phyloP scores from a whole-genome alignment of 257 asterid species.

The Lantana camara region DNA sequence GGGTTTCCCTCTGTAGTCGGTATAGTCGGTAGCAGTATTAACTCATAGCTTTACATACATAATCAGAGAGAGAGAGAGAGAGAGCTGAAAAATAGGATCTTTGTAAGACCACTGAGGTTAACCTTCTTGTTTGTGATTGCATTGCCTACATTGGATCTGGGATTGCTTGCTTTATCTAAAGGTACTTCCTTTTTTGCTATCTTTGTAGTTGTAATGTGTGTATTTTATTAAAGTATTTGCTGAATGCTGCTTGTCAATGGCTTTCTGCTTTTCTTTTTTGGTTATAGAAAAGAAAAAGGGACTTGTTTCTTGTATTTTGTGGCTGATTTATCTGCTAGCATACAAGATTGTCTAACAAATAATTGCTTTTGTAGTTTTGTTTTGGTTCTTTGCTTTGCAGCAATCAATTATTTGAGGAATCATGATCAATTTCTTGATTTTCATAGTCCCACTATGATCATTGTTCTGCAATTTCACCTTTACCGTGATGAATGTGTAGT shows the following conservation, averaged over 20 bases:
- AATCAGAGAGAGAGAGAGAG: not conserved
- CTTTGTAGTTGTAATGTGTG: slow-evolving; percentile 1
- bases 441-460: not conserved
- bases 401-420: slow-evolving; percentile 22
- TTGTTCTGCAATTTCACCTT: not conserved
- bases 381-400: slow-evolving; percentile 19
- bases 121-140: slow-evolving; percentile 21
- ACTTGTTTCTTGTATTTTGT: not conserved
- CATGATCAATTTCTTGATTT: slow-evolving; percentile 23
- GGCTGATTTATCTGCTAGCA: slow-evolving; percentile 13
- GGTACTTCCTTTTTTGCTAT: slow-evolving; percentile 34
- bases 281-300: not conserved
- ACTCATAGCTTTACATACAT: not conserved
- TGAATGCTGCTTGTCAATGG: slow-evolving; percentile 14
- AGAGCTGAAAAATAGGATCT: slow-evolving; percentile 38
- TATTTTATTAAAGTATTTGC: slow-evolving; percentile 6
- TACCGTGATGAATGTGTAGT: slow-evolving; percentile 3
- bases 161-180: slow-evolving; percentile 30
- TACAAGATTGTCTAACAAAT: too few species aligned
- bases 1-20: slow-evolving; percentile 6
- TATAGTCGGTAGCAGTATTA: slow-evolving; percentile 3
- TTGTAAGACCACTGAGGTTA: slow-evolving; percentile 9
- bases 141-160: slow-evolving; percentile 48
- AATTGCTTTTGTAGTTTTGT: slow-evolving; percentile 5
- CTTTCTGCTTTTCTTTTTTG: not conserved